A percentile compares a stretch with the other conserved stretches of the same genome.
Conservation (phyloP, 805 yeast species). For the Metschnikowia kunwiensis region DNA sequence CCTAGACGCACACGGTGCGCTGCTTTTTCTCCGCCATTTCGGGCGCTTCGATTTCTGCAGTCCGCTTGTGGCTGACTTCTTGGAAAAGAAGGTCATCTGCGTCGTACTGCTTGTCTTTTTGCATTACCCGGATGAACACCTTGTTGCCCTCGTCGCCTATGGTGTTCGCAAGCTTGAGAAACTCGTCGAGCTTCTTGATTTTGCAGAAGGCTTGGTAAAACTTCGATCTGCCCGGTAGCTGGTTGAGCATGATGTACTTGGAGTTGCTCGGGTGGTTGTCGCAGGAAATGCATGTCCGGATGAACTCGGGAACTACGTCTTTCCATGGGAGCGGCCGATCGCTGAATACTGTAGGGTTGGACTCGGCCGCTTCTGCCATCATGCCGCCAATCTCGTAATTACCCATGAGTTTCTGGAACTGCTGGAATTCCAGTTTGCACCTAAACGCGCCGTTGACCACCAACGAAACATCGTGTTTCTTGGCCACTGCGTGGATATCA, state of each 20-base stretch:
- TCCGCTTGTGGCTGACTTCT: conserved; percentile 1
- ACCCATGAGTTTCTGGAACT: conserved; percentile 51
- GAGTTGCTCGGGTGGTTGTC: conserved; percentile 65
- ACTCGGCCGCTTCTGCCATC: conserved; percentile 91
- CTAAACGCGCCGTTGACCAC: conserved; percentile 78
- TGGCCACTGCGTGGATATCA: conserved; percentile 60
- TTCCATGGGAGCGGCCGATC: conserved; percentile 51
- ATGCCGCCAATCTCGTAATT: conserved; percentile 72
- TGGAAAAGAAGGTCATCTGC: conserved; percentile 14
- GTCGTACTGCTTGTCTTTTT: conserved; percentile 27
- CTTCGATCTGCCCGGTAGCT: conserved; percentile 71
- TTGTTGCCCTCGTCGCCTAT: conserved; percentile 38
- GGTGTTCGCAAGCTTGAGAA: conserved; percentile 34
- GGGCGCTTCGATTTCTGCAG: neutral
- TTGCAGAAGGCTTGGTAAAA: conserved; percentile 56
- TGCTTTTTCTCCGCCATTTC: conserved; percentile 6
- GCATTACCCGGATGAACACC: conserved; percentile 30
- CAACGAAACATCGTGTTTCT: conserved; percentile 60
- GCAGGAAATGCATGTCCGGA: conserved; percentile 49
- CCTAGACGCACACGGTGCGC: conserved; percentile 7
- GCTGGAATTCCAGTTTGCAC: conserved; percentile 50
- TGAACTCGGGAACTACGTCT: conserved; percentile 51
- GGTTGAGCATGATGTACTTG: conserved; percentile 74
- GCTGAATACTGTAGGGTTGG: conserved; percentile 74
- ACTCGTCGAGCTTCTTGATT: conserved; percentile 53